Evolutionary conservation across 345 rosid species (phyloP).

Genomic region (Eucalyptus tenuipes): DNA sequence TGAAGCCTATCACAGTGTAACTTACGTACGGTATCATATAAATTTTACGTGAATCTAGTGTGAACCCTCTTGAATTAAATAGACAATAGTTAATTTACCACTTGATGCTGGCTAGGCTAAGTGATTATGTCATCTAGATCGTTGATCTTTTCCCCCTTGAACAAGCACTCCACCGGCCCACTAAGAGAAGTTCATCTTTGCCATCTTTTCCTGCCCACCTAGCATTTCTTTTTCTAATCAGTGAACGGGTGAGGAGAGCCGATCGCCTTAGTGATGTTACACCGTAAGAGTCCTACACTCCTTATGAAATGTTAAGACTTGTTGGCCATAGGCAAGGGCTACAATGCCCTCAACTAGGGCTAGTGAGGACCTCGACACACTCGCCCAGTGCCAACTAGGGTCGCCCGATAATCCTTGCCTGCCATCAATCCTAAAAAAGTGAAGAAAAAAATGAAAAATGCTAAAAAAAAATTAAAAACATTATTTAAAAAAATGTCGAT

Average conservation of each 20-base stretch:
- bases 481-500: no score
- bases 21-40: background rate
- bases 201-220: background rate
- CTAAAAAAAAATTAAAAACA: no score
- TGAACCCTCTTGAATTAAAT: background rate
- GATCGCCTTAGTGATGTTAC: background rate
- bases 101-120: background rate
- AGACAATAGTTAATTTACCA: background rate
- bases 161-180: background rate
- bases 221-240: background rate
- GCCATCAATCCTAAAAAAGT: accelerated
- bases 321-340: background rate
- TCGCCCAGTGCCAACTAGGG: no score
- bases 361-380: background rate
- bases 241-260: background rate
- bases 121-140: background rate
- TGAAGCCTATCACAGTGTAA: background rate
- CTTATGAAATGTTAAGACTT: background rate
- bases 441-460: no score
- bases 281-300: background rate
- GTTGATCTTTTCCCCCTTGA: background rate
- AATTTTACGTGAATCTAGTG: background rate
- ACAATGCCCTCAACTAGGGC: background rate
- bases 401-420: accelerated
- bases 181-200: background rate